Conservation (phyloP, 345 rosid species). For the Bruguiera parviflora region DNA sequence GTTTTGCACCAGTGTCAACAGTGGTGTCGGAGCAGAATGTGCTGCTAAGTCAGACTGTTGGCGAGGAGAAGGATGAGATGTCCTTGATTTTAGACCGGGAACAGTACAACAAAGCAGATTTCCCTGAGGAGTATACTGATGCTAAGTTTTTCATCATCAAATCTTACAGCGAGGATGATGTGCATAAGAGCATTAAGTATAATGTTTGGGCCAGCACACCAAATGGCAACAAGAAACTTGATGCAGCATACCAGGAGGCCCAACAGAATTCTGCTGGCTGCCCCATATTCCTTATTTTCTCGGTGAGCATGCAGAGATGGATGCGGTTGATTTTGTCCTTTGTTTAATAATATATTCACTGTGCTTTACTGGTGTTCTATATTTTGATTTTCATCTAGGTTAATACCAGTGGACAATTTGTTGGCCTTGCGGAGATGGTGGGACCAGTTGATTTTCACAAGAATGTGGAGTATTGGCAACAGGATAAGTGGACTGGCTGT, state of each 20-base stretch:
- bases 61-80: constrained; percentile 41
- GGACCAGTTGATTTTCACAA: constrained; percentile 85
- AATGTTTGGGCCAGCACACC: constrained; percentile 96
- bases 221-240: constrained; percentile 90
- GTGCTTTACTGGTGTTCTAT: neutral
- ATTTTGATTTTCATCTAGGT: constrained; percentile 40
- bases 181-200: constrained; percentile 89
- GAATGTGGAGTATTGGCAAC: constrained; percentile 87
- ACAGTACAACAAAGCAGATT: constrained; percentile 65
- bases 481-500: constrained; percentile 96
- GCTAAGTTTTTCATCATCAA: constrained; percentile 87
- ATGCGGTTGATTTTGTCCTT: neutral
- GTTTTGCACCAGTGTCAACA: constrained; percentile 30
- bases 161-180: constrained; percentile 98
- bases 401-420: constrained; percentile 94
- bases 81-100: constrained; percentile 47
- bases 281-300: constrained; percentile 81
- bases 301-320: constrained; percentile 46
- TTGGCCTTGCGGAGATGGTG: constrained; percentile 88
- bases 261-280: constrained; percentile 65
- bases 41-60: constrained; percentile 26
- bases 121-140: constrained; percentile 54
- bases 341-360: neutral
- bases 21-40: constrained; percentile 53
- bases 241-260: constrained; percentile 82